phyloP scores from a whole-genome alignment of 768 basidiomycete genomes.

The Xanthoconium stramineum region DNA sequence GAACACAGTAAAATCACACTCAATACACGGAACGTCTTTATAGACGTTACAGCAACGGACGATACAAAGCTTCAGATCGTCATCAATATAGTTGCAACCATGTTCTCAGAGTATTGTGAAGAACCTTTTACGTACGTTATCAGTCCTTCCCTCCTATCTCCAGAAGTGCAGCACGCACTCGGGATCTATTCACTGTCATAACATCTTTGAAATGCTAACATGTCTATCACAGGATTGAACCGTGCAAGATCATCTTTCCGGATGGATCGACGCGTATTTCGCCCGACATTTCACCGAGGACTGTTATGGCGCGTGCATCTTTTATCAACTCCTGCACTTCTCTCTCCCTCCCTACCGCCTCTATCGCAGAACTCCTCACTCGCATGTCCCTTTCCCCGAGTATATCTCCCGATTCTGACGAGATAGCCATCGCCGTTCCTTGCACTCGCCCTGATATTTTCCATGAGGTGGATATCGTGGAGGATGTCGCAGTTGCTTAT shows the following conservation, averaged over 20 bases:
- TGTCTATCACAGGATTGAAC: conserved; percentile 70
- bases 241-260: conserved; percentile 78
- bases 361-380: conserved; percentile 70
- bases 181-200: background rate
- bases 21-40: conserved; percentile 91
- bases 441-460: conserved; percentile 97
- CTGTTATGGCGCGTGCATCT: conserved; percentile 72
- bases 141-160: background rate
- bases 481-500: conserved; percentile 96
- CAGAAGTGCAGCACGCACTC: background rate
- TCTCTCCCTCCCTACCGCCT: conserved; percentile 59
- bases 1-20: conserved; percentile 96
- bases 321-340: conserved; percentile 98
- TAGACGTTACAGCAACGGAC: conserved; percentile 96
- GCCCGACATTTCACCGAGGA: conserved; percentile 74
- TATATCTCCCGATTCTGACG: conserved; percentile 52
- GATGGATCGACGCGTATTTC: conserved; percentile 74
- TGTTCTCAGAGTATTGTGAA: conserved; percentile 97
- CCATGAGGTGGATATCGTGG: conserved; percentile 98
- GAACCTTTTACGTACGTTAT: conserved; percentile 82
- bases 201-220: background rate
- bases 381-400: conserved; percentile 75
- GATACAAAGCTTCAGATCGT: conserved; percentile 96
- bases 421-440: conserved; percentile 75
- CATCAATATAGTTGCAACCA: conserved; percentile 89